A percentile compares a stretch with the other conserved stretches of the same genome.
Evolutionary conservation across 1,284 basidiomycete species (phyloP).

Genomic region (Fomitiporia mediterranea): DNA sequence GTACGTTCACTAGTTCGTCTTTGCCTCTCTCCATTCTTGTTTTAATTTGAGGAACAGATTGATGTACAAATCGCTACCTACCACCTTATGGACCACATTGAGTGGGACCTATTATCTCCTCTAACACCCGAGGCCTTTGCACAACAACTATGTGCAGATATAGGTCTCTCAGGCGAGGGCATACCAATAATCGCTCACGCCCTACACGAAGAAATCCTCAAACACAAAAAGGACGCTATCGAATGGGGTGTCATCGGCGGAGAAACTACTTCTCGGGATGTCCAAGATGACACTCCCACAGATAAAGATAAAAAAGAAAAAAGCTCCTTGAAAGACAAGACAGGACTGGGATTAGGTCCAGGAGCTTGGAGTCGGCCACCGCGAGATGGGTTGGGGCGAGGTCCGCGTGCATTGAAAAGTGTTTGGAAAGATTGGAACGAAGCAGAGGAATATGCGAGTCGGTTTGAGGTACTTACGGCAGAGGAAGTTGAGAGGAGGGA

Average conservation of each 20-base stretch:
- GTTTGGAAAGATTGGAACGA: constrained; percentile 97
- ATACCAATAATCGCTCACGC: constrained; percentile 88
- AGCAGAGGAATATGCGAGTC: constrained; percentile 87
- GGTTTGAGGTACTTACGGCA: constrained; percentile 78
- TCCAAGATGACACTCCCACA: constrained; percentile 24
- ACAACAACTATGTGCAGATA: constrained; percentile 74
- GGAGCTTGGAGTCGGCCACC: constrained; percentile 55
- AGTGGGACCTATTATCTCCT: constrained; percentile 94
- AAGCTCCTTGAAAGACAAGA: constrained; percentile 69
- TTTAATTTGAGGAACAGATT: constrained; percentile 51
- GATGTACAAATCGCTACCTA: constrained; percentile 95
- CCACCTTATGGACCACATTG: constrained; percentile 91
- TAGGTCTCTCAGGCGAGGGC: constrained; percentile 87
- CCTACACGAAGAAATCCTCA: constrained; percentile 90
- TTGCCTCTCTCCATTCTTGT: constrained; percentile 4
- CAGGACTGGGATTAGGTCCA: constrained; percentile 59
- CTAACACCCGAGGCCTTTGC: constrained; percentile 90
- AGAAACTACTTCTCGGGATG: constrained; percentile 27
- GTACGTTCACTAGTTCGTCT: constrained; percentile 56
- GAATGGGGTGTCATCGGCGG: constrained; percentile 85
- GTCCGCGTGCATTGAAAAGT: constrained; percentile 79
- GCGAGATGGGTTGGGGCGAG: constrained; percentile 54
- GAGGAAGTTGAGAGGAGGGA: constrained; percentile 91
- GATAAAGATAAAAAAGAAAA: constrained; percentile 39
- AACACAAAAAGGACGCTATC: constrained; percentile 91